phyloP scores from a whole-genome alignment of 148 eudicot genomes.

The Spergularia marina region DNA sequence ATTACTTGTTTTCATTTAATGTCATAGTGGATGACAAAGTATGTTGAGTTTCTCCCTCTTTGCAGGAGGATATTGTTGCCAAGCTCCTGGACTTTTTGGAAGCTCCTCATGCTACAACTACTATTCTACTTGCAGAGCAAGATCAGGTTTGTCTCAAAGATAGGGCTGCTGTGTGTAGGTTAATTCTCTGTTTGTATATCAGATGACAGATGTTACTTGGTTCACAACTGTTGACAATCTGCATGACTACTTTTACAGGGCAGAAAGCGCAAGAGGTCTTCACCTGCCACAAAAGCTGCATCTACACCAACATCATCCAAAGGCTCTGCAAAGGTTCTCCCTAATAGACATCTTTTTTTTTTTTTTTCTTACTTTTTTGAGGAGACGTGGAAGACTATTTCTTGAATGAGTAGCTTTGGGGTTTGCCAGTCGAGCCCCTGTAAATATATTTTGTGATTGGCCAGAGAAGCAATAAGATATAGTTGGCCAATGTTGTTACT shows the following conservation, averaged over 20 bases:
- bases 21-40: not conserved
- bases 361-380: too few relatives aligned
- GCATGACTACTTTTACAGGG: constrained; percentile 45
- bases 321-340: constrained; percentile 64
- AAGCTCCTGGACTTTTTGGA: constrained; percentile 82
- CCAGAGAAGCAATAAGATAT: not conserved
- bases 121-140: constrained; percentile 72
- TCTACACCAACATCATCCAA: constrained; percentile 54
- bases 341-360: not conserved
- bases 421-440: not conserved
- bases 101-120: constrained; percentile 82
- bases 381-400: too few relatives aligned
- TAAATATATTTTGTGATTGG: not conserved
- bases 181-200: not conserved
- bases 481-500: not conserved
- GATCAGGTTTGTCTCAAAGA: constrained; percentile 58
- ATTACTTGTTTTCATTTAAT: not conserved
- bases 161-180: not conserved
- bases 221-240: constrained; percentile 15
- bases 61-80: constrained; percentile 74
- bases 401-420: not conserved
- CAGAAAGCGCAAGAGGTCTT: constrained; percentile 66
- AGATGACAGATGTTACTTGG: not conserved
- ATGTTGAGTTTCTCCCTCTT: constrained; percentile 5
- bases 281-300: constrained; percentile 33